Evolutionary conservation across 1,284 basidiomycete genomes (phyloP).

Genomic region (Cryptococcus sp.): DNA sequence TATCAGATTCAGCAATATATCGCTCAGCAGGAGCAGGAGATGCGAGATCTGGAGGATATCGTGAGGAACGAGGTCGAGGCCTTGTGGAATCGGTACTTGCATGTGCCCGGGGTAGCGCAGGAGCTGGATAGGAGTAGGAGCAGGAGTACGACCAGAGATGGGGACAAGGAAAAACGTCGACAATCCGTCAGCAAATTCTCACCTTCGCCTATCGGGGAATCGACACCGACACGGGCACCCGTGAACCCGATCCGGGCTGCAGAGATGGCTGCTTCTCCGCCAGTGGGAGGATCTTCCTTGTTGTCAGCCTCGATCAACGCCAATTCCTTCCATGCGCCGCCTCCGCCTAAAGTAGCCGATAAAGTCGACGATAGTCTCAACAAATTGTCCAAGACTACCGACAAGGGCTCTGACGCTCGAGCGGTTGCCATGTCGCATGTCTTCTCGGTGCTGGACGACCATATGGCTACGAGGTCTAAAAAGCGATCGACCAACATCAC

Average conservation of each 20-base stretch:
- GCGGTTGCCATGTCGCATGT: slow-evolving; percentile 40
- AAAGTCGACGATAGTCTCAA: slow-evolving; percentile 20
- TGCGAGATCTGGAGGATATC: slow-evolving; percentile 34
- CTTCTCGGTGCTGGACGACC: slow-evolving; percentile 29
- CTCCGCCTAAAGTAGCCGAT: slow-evolving; percentile 12
- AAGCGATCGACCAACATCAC: background rate
- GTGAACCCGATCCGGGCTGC: background rate
- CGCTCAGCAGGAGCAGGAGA: slow-evolving; percentile 24
- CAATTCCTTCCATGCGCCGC: slow-evolving; percentile 32
- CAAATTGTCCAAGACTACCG: slow-evolving; percentile 19
- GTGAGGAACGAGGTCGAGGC: slow-evolving; percentile 41
- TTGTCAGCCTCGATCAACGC: slow-evolving; percentile 35
- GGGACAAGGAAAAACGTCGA: background rate
- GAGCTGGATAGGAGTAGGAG: slow-evolving; percentile 9
- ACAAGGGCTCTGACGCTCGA: slow-evolving; percentile 23
- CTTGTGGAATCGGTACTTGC: slow-evolving; percentile 37
- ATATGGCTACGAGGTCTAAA: too few species aligned
- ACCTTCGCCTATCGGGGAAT: background rate
- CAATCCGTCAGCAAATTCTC: background rate
- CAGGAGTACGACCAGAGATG: background rate
- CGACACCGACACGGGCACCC: background rate
- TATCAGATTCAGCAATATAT: slow-evolving; percentile 37
- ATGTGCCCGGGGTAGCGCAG: slow-evolving; percentile 26
- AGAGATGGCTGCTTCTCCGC: background rate
- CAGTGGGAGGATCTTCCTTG: slow-evolving; percentile 17